Base-by-base conservation (phyloP, 768 basidiomycete genomes). In the Arthromyces matolae region DNA sequence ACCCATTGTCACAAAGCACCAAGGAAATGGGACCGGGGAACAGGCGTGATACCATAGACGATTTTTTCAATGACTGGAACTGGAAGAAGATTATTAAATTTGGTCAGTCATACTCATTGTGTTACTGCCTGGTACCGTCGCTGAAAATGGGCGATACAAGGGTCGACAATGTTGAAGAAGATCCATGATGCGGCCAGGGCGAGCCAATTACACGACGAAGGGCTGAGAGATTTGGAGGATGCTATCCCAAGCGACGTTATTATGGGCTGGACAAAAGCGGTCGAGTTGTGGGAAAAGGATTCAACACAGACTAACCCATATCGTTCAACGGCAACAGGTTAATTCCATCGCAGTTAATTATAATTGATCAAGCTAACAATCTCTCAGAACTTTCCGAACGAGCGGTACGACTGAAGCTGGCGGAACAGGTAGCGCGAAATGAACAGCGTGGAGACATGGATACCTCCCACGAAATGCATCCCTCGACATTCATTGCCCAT, bases 1-100 rank as follows among this genome's bases (percentile, higher is more conserved):
- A n/a, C n/a, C n/a, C n/a, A n/a, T n/a, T n/a, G n/a, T n/a, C 55
- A 7, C 43, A 36, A 10, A 53, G 58, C 29, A 60, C 54, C 0
- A 51, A 52, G 39, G 64, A 61, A 41, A 64, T 65, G 60, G 60
- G 59, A 1, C 59, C 59, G 1, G 63, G 60, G 8, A 6, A 24
- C 2, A 5, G 42, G 1, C 33, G 12, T 8, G 42, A 44, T n/a
- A 44, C 29, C 14, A 19, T 44, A 4, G 31, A 44, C 16, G 42
- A 33, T n/a, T 20, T 20, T n/a, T n/a, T n/a, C n/a, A n/a, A n/a
- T n/a, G n/a, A n/a, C n/a, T n/a, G n/a, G n/a, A n/a, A n/a, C n/a
- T 44, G 42, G 42, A 44, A 44, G 18, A 48, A 48, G 32, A 20
- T 16, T 5, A 27, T 28, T 14, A 3, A 4, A 9, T 41, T 41